Base-by-base conservation (phyloP, 345 rosid genomes). In the Ceriops tagal region DNA sequence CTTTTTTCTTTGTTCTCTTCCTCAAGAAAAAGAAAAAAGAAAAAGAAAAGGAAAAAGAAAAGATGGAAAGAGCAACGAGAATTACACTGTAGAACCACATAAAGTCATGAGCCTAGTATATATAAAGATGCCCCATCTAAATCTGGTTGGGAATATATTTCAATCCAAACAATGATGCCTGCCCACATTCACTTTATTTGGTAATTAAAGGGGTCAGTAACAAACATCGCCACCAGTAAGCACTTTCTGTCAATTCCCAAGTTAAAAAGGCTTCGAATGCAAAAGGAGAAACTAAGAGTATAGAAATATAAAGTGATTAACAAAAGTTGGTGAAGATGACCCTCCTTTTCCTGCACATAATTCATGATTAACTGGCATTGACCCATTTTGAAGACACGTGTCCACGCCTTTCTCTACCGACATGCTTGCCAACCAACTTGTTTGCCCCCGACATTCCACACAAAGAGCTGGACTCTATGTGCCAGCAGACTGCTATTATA, bases 201-300 rank as follows among this genome's bases (percentile, higher is more conserved):
- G 77, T 65, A 59, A 55, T 31, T 53, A 61, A 10, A 61, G 57
- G 46, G 65, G 67, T 55, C 67, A 66, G 75, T 37, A 69, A 66
- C 64, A 52, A 71, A 64, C 67, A 59, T 64, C 18, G 49, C 37
- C 72, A 68, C 20, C 69, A 21, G 24, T 78, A 51, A 83, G 76
- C 91, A 66, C 73, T 87, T 82, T 82, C 85, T 76, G 74, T 74
- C 82, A 75, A 83, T 71, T 81, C 66, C 86, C 86, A 84, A 85
- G 71, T 78, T 78, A 55, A 77, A 85, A 87, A 83, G 86, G 89
- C 60, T 85, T 87, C 83, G 73, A 62, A 70, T 24, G 71, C 74
- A 73, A 71, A 77, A 78, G 35, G 69, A 62, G 30, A 77, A 65
- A 66, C 55, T 68, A 39, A 21, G 77, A 62, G 75, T 35, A 78